A percentile compares a stretch with the other conserved stretches of the same genome.
phyloP scores from a whole-genome alignment of 805 yeast genomes.

The Yamadazyma laniorum region DNA sequence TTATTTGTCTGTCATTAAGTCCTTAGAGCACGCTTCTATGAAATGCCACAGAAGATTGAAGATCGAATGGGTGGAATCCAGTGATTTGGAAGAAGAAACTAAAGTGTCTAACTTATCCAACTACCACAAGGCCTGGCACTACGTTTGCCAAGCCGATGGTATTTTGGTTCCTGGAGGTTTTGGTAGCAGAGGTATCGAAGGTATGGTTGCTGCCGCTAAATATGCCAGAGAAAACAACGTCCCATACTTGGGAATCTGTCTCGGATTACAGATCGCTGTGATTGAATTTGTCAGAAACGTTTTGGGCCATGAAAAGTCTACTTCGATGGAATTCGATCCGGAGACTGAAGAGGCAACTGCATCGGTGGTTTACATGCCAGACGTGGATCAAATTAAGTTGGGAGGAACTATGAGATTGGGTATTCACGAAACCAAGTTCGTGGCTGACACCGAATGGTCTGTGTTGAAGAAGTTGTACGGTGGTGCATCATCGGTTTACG shows the following conservation, averaged over 20 bases:
- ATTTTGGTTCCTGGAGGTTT: constrained; percentile 98
- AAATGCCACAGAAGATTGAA: constrained; percentile 78
- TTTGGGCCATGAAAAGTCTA: constrained; percentile 63
- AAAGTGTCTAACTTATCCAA: constrained; percentile 63
- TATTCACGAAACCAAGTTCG: constrained; percentile 83
- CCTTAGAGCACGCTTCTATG: constrained; percentile 95
- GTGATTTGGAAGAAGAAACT: constrained; percentile 77
- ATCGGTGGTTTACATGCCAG: constrained; percentile 96
- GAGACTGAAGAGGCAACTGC: constrained; percentile 60
- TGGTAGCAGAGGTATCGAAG: constrained; percentile 96
- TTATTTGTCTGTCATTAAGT: constrained; percentile 89
- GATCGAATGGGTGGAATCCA: constrained; percentile 94
- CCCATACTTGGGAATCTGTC: constrained; percentile 95
- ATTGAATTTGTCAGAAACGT: constrained; percentile 87
- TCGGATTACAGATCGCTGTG: constrained; percentile 96
- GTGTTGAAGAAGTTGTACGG: constrained; percentile 79
- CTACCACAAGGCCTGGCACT: constrained; percentile 95
- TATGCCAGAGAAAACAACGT: constrained; percentile 96
- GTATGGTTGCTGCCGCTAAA: constrained; percentile 94
- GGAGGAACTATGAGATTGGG: constrained; percentile 99
- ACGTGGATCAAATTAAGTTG: constrained; percentile 88
- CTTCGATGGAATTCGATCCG: constrained; percentile 79
- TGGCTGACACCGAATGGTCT: constrained; percentile 61
- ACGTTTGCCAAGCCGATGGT: constrained; percentile 91
- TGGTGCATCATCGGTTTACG: constrained; percentile 62